Percentiles rank a stretch among this genome's conserved stretches.
These are phyloP conservation scores for Beauveria bassiana DNA, from an alignment of 2,329 filamentous ascomycete genomes.

Conservation along the genomic window DNA sequence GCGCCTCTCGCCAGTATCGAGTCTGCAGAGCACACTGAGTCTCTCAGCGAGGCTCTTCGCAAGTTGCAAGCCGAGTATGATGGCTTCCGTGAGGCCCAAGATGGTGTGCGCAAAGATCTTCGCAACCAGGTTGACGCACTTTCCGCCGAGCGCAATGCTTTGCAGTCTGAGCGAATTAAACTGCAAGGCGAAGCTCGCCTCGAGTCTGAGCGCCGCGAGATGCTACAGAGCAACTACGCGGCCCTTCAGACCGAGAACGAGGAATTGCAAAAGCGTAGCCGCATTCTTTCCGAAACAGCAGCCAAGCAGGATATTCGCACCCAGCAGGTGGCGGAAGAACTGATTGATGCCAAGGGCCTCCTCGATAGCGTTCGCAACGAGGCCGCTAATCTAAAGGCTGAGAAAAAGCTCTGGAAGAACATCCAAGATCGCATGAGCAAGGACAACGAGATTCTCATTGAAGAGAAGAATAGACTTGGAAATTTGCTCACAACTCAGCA, in stretches of 20 bases:
- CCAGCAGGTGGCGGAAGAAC: constrained; percentile 86
- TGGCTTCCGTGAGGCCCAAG: constrained; percentile 76
- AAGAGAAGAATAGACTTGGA: constrained; percentile 80
- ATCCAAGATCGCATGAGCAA: constrained; percentile 83
- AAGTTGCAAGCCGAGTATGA: constrained; percentile 89
- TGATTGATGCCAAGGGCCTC: constrained; percentile 75
- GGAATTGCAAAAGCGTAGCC: constrained; percentile 77
- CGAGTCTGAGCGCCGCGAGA: constrained; percentile 76
- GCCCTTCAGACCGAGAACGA: constrained; percentile 78
- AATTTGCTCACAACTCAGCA: constrained; percentile 77
- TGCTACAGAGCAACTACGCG: constrained; percentile 80
- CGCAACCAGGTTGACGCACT: constrained; percentile 79
- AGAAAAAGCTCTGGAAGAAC: constrained; percentile 90
- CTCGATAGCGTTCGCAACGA: constrained; percentile 86
- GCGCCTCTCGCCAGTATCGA: constrained; percentile 53
- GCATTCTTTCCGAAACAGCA: constrained; percentile 69
- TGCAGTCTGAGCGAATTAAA: constrained; percentile 77
- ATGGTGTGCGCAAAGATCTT: constrained; percentile 71
- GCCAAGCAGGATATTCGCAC: constrained; percentile 85
- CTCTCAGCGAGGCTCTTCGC: constrained; percentile 69
- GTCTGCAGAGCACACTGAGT: constrained; percentile 44
- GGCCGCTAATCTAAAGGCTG: constrained; percentile 84
- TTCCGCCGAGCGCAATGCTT: constrained; percentile 69
- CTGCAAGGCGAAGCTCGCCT: constrained; percentile 74
- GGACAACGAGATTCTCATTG: constrained; percentile 76